Percentiles rank a stretch among this genome's conserved stretches.
These are phyloP conservation scores for Euclidium syriacum DNA, from an alignment of 345 rosid species.

Conservation along the genomic window DNA sequence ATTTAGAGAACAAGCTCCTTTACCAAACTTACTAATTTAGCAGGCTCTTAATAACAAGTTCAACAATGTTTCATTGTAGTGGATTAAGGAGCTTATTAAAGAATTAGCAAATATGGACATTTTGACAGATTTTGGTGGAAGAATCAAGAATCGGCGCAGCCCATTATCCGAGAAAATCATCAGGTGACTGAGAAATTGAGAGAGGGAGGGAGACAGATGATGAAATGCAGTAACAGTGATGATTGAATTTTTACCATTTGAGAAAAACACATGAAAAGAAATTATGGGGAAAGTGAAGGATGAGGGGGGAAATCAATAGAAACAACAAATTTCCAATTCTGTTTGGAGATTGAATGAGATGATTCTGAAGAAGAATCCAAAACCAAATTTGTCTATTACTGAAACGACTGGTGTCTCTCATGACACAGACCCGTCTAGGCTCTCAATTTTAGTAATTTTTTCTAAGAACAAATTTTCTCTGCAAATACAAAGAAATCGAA, in stretches of 20 bases:
- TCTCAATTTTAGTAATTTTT: slow-evolving; percentile 20
- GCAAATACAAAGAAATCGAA: not conserved
- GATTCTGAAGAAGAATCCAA: slow-evolving; percentile 26
- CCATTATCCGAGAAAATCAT: slow-evolving; percentile 34
- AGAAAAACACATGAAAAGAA: not conserved
- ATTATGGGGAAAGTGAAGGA: not conserved
- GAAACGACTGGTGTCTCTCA: slow-evolving; percentile 38
- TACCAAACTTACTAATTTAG: not conserved
- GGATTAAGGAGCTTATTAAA: slow-evolving; percentile 5
- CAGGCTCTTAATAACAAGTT: not conserved
- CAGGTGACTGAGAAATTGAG: not conserved
- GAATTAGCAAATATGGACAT: slow-evolving; percentile 26
- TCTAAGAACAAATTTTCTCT: not conserved
- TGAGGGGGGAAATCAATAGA: slow-evolving; percentile 21
- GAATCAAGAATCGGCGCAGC: slow-evolving; percentile 44
- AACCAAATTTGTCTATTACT: slow-evolving; percentile 22
- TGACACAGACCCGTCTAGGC: slow-evolving; percentile 21
- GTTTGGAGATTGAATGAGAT: slow-evolving; percentile 3
- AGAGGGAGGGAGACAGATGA: not conserved
- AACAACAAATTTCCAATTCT: not conserved
- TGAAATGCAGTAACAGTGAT: slow-evolving; percentile 21
- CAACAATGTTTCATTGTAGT: not conserved
- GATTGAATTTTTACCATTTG: slow-evolving; percentile 27
- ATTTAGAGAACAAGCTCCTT: slow-evolving; percentile 17
- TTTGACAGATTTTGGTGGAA: slow-evolving; percentile 42